These are phyloP conservation scores for Starmerella scarabaei DNA, from an alignment of 805 yeast species.

Conservation along the genomic window DNA sequence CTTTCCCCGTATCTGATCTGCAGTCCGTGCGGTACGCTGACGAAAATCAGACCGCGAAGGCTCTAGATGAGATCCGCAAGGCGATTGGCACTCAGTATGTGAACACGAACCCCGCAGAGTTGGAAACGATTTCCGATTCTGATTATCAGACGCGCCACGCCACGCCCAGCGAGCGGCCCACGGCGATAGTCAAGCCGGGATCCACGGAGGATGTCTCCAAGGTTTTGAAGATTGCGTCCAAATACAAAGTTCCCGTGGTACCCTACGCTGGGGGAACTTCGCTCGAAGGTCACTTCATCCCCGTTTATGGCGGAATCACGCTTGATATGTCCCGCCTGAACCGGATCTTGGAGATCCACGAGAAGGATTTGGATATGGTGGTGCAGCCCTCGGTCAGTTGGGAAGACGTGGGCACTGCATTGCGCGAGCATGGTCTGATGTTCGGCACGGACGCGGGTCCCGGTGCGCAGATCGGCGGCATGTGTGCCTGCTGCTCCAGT, in stretches of 20 bases:
- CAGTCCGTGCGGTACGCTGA: slow-evolving; percentile 34
- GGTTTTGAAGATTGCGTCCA: slow-evolving; percentile 47
- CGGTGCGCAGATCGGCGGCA: slow-evolving; percentile 75
- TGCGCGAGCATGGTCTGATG: slow-evolving; percentile 41
- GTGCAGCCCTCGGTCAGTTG: slow-evolving; percentile 55
- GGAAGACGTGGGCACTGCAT: slow-evolving; percentile 35
- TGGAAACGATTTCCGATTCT: slow-evolving; percentile 50
- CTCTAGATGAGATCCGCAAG: slow-evolving; percentile 38
- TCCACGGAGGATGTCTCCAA: slow-evolving; percentile 56
- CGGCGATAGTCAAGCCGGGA: slow-evolving; percentile 45
- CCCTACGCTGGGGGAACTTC: slow-evolving; percentile 75
- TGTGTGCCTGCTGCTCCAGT: slow-evolving; percentile 41
- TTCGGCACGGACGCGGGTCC: slow-evolving; percentile 90
- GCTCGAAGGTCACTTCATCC: slow-evolving; percentile 67
- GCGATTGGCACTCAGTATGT: slow-evolving; percentile 44
- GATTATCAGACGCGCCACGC: slow-evolving; percentile 63
- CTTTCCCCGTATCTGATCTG: background rate
- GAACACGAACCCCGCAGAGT: slow-evolving; percentile 33
- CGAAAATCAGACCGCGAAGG: slow-evolving; percentile 27
- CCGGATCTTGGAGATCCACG: slow-evolving; percentile 43
- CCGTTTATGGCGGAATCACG: slow-evolving; percentile 57
- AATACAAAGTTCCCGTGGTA: slow-evolving; percentile 56
- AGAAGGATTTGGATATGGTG: slow-evolving; percentile 59
- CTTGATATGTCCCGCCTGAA: slow-evolving; percentile 54
- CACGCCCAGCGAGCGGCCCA: slow-evolving; percentile 36